These are phyloP conservation scores for Daldinia grandis DNA, from an alignment of 495 filamentous ascomycete species.

Conservation along the genomic window DNA sequence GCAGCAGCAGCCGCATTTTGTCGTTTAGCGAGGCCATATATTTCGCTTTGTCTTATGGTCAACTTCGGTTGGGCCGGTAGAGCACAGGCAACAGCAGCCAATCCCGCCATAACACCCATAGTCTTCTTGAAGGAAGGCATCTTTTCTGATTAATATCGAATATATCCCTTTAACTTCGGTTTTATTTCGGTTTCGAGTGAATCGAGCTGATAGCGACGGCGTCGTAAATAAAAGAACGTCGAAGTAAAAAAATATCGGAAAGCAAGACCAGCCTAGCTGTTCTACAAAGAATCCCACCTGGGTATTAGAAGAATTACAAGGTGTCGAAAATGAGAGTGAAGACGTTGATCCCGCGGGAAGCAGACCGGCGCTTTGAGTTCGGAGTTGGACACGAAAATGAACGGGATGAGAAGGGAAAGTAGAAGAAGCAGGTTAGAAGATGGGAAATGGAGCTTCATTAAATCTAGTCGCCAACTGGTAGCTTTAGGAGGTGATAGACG, in stretches of 20 bases:
- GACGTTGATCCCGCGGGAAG: conserved; percentile 55
- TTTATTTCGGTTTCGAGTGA: conserved; percentile 43
- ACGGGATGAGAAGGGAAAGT: conserved; percentile 45
- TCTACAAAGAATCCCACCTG: conserved; percentile 51
- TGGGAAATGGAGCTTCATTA: conserved; percentile 52
- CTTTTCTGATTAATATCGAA: conserved; percentile 41
- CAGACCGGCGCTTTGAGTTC: conserved; percentile 64
- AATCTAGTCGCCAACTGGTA: conserved; percentile 34
- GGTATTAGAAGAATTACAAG: conserved; percentile 56
- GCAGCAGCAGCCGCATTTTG: conserved; percentile 63
- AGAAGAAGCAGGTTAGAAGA: conserved; percentile 35
- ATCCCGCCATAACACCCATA: conserved; percentile 52
- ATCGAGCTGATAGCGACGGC: conserved; percentile 25
- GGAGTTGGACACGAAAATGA: conserved; percentile 51
- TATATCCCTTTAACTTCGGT: conserved; percentile 15
- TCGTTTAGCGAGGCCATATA: conserved; percentile 57
- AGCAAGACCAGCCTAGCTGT: conserved; percentile 59
- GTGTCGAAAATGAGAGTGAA: conserved; percentile 53
- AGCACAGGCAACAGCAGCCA: conserved; percentile 56
- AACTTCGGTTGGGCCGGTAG: conserved; percentile 57
- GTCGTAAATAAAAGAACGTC: conserved; percentile 24
- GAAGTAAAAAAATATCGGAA: conserved; percentile 32
- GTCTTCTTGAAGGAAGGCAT: conserved; percentile 59
- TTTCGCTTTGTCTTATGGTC: conserved; percentile 49
- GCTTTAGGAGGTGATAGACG: conserved; percentile 33